These are phyloP conservation scores for Melastoma candidum DNA, from an alignment of 441 rosid genomes.

Conservation along the genomic window DNA sequence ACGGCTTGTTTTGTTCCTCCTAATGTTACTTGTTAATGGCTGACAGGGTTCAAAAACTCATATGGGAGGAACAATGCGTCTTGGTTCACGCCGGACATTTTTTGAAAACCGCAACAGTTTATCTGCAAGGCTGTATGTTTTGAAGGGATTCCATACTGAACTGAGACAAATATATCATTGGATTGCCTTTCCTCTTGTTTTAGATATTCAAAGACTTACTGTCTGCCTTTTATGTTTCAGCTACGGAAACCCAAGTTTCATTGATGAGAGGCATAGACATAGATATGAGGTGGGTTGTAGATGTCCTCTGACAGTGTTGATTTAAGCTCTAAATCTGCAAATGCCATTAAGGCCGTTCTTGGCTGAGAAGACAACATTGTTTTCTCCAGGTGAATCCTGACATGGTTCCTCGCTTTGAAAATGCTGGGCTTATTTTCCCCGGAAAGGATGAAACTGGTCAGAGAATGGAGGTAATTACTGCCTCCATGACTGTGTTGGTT, in stretches of 20 bases:
- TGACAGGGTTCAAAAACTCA: conserved; percentile 55
- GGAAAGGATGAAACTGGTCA: conserved; percentile 56
- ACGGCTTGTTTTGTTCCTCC: conserved; percentile 4
- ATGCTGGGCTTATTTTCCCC: conserved; percentile 44
- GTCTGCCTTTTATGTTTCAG: conserved; percentile 14
- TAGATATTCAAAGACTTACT: not conserved
- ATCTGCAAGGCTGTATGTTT: conserved; percentile 50
- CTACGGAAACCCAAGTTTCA: conserved; percentile 37
- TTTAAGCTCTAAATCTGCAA: not conserved
- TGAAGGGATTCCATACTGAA: not conserved
- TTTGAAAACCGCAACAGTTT: conserved; percentile 38
- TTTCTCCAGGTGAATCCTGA: conserved; percentile 53
- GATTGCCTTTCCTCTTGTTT: not conserved
- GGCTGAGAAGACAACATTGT: not conserved
- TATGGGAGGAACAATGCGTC: conserved; percentile 70
- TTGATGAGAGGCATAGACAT: conserved; percentile 62
- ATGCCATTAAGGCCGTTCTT: conserved; percentile 1
- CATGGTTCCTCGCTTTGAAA: conserved; percentile 42
- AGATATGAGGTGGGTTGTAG: conserved; percentile 48
- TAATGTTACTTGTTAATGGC: conserved; percentile 1
- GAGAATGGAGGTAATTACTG: conserved; percentile 49
- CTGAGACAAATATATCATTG: not conserved
- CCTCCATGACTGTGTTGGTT: not conserved
- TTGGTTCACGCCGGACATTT: conserved; percentile 54
- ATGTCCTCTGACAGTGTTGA: no score